These are phyloP conservation scores for Begonia fuchsioides DNA, from an alignment of 306 rosid species.

Conservation along the genomic window DNA sequence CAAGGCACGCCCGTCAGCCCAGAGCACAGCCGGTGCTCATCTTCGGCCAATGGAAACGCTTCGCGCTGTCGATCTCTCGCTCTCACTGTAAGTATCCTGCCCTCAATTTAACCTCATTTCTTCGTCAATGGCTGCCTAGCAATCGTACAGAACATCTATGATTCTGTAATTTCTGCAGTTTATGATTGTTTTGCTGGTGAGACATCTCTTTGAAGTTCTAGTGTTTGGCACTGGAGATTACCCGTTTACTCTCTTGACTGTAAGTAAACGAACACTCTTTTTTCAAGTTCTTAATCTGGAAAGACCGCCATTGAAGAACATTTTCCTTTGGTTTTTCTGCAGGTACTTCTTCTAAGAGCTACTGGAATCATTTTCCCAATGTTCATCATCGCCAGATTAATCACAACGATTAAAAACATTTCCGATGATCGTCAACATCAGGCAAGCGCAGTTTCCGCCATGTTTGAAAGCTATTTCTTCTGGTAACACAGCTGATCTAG, in stretches of 20 bases:
- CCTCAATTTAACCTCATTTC: not conserved
- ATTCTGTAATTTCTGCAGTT: constrained; percentile 31
- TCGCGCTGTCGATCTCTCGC: constrained; percentile 71
- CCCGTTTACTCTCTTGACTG: constrained; percentile 69
- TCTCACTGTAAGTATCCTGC: constrained; percentile 43
- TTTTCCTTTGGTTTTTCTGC: not conserved
- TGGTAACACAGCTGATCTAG: not conserved
- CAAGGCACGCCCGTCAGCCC: constrained; percentile 17
- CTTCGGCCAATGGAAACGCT: constrained; percentile 39
- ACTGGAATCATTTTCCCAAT: not conserved
- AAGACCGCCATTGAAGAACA: not conserved
- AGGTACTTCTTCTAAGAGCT: constrained; percentile 13
- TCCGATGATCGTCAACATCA: not conserved
- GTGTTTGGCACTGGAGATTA: constrained; percentile 38
- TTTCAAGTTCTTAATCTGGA: not conserved
- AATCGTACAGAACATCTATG: not conserved
- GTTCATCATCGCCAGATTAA: not conserved
- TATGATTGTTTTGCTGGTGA: constrained; percentile 49
- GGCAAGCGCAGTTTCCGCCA: not conserved
- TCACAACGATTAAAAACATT: not conserved
- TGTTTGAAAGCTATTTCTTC: not conserved
- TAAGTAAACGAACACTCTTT: constrained; percentile 15
- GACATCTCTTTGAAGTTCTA: constrained; percentile 46
- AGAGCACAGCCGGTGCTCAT: constrained; percentile 32
- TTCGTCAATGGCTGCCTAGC: not conserved